Percentiles rank a stretch among this genome's conserved stretches.
phyloP scores from a whole-genome alignment of 371 early-diverging fungal species.

The Mucor lusitanicus region DNA sequence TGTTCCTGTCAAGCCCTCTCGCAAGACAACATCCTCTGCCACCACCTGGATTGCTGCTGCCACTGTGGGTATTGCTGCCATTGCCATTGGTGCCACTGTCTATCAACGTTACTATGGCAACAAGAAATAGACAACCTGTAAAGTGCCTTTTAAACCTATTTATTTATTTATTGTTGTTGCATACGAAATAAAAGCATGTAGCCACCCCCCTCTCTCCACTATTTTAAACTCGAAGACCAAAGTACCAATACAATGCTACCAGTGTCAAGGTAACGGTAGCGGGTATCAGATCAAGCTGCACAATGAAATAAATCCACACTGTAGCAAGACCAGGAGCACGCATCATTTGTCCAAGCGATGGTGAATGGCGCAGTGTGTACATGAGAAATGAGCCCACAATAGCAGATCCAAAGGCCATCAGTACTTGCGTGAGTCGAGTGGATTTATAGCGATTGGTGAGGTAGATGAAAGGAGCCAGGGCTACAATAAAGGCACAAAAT shows the following conservation, averaged over 20 bases:
- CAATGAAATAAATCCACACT: constrained; percentile 60
- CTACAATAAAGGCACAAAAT: constrained; percentile 22
- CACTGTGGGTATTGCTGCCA: constrained; percentile 12
- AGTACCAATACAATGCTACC: constrained; percentile 56
- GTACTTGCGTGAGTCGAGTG: constrained; percentile 35
- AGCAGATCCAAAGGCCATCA: constrained; percentile 47
- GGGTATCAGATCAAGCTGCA: constrained; percentile 59
- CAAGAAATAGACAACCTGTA: background rate
- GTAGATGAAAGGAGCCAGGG: constrained; percentile 55
- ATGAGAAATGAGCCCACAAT: constrained; percentile 55
- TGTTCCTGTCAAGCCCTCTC: background rate
- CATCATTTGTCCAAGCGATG: constrained; percentile 66
- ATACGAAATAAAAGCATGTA: background rate
- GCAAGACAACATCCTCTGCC: background rate
- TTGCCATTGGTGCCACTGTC: constrained; percentile 20
- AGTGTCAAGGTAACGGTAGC: constrained; percentile 50
- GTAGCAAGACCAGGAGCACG: constrained; percentile 66
- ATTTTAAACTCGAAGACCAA: constrained; percentile 31
- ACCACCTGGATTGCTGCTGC: constrained; percentile 6
- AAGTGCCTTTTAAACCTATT: background rate
- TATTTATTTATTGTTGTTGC: constrained; percentile 6
- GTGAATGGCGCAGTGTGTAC: constrained; percentile 56
- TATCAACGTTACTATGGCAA: constrained; percentile 19
- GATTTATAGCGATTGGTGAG: constrained; percentile 55
- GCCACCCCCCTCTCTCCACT: background rate